Evolutionary conservation across 2,329 filamentous ascomycete genomes (phyloP), one percentile per base, ranked within the genome.

Genomic region (Fusarium staphyleae): DNA sequence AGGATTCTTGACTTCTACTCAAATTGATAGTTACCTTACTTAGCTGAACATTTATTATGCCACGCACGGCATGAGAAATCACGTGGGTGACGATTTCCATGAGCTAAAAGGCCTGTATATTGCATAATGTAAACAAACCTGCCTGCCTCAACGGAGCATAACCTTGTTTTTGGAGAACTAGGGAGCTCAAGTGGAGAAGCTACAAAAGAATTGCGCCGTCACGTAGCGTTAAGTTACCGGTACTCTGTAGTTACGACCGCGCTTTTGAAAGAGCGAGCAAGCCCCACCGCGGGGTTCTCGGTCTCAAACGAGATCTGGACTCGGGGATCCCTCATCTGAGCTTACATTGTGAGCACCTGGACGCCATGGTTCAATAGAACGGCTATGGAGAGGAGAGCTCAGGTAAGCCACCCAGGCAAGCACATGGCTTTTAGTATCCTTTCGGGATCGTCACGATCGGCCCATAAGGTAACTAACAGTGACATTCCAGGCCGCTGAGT

Each of bases 371-470:
- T 51, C 52, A 67, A 28, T 60, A 66, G 48, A 47, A 42, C 44
- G 39, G 60, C 51, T 52, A 75, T 75, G 73, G 73, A 75, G 63
- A 71, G 64, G 66, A 70, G 68, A 72, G 73, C 73, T 63, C 68
- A 70, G 68, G 73, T 74, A 55, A 68, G 68, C 47, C 16, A 15
- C 24, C 11, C 19, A 8, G 9, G 8, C 11, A 24, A 26, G n/a
- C n/a, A n/a, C n/a, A 10, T 43, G 28, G 7, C 9, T 24, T 43
- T 30, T 11, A 11, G 13, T 13, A 28, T 24, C 5, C 18, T 13
- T 8, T 18, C 4, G 11, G 8, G 13, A 30, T 26, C 35, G 37
- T 22, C 13, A 35, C 5, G 42, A 39, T 39, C 35, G 24, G 44
- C 43, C 43, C 36, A 44, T 26, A 19, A 14, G 33, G 24, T 12